Evolutionary conservation across 1,139 yeast species (phyloP).

Genomic region (Debaryomycetaceae sp.): DNA sequence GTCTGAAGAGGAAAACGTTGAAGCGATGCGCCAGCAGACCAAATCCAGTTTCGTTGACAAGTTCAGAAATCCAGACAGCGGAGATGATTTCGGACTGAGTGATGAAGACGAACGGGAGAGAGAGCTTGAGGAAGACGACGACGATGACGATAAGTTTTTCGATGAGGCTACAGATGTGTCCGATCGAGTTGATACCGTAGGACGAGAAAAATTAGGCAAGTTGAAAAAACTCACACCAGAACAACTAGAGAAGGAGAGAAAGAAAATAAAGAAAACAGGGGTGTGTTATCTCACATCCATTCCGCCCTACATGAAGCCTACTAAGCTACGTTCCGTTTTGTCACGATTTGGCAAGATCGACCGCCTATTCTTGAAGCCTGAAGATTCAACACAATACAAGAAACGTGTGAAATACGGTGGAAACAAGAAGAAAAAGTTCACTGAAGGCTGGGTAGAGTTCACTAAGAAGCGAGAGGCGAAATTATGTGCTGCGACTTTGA

Average conservation of each 20-base stretch:
- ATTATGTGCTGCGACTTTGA: constrained; percentile 78
- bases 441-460: constrained; percentile 98
- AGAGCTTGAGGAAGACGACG: constrained; percentile 1
- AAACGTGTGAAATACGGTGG: constrained; percentile 85
- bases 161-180: constrained; percentile 9
- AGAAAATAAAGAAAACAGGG: constrained; percentile 70
- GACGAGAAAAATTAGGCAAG: constrained; percentile 20
- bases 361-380: constrained; percentile 83
- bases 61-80: neutral
- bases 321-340: constrained; percentile 77
- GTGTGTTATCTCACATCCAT: constrained; percentile 85
- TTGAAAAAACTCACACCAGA: constrained; percentile 51
- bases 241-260: constrained; percentile 54
- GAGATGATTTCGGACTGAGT: neutral
- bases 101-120: neutral
- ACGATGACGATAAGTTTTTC: constrained; percentile 2
- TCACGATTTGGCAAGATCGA: constrained; percentile 82
- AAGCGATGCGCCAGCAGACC: neutral
- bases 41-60: neutral
- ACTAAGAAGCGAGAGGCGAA: constrained; percentile 81
- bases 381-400: constrained; percentile 61
- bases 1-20: neutral
- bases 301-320: constrained; percentile 98
- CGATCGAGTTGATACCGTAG: constrained; percentile 5
- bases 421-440: constrained; percentile 82